Conservation (phyloP, 1,284 basidiomycete species). For the Coriolopsis trogii region DNA sequence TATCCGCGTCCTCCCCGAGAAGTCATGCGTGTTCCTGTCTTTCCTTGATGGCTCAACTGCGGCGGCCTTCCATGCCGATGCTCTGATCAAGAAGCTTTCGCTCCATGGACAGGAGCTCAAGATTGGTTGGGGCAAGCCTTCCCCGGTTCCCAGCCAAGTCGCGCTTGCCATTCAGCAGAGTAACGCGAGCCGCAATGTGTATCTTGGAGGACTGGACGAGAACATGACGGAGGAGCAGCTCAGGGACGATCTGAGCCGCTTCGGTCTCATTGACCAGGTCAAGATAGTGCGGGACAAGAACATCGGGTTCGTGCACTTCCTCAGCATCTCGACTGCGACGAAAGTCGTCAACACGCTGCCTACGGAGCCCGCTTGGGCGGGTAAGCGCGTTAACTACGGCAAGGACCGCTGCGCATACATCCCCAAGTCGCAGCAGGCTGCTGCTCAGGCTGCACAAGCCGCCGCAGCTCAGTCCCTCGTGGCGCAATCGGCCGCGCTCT, state of each 20-base stretch:
- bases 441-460: conserved; percentile 79
- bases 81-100: conserved; percentile 88
- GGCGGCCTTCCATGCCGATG: conserved; percentile 93
- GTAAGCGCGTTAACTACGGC: conserved; percentile 93
- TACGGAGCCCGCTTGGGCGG: conserved; percentile 88
- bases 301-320: conserved; percentile 96
- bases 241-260: conserved; percentile 83
- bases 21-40: conserved; percentile 97
- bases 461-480: conserved; percentile 82
- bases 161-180: conserved; percentile 85
- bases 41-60: conserved; percentile 92
- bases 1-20: conserved; percentile 95
- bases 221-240: conserved; percentile 87
- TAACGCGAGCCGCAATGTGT: conserved; percentile 93
- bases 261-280: conserved; percentile 96
- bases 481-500: conserved; percentile 53
- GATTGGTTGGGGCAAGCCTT: conserved; percentile 95
- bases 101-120: conserved; percentile 93
- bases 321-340: conserved; percentile 89
- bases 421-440: conserved; percentile 86
- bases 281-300: conserved; percentile 98
- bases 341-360: conserved; percentile 93
- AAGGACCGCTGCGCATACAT: conserved; percentile 96
- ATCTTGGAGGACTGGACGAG: conserved; percentile 90
- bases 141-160: conserved; percentile 83